Conservation (phyloP, 225 moss, liverwort and hornwort species). For the Takakia lepidozioides region DNA sequence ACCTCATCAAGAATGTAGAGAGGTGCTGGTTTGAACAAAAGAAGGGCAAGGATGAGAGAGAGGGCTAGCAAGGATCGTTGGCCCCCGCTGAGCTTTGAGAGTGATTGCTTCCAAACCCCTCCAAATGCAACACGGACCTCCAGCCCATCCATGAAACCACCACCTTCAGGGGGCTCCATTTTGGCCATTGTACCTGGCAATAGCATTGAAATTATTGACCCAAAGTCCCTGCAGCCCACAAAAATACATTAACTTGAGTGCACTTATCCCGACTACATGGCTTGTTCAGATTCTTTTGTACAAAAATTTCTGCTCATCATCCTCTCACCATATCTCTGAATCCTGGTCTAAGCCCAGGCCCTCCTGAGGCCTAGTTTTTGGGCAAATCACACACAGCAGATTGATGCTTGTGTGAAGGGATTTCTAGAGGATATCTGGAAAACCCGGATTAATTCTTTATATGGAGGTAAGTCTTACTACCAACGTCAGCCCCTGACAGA, state of each 20-base stretch:
- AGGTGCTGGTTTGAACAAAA: slow-evolving; percentile 94
- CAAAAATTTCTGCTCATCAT: too few relatives aligned
- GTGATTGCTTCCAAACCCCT: slow-evolving; percentile 96
- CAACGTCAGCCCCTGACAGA: too few relatives aligned
- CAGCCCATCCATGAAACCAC: slow-evolving; percentile 76
- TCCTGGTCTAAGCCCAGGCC: too few relatives aligned
- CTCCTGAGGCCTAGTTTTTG: too few relatives aligned
- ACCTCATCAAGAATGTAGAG: slow-evolving; percentile 99
- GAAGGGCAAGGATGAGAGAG: slow-evolving; percentile 89
- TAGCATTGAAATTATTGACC: slow-evolving; percentile 88
- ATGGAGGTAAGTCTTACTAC: too few relatives aligned
- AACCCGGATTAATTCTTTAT: too few relatives aligned
- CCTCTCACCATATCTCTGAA: too few relatives aligned
- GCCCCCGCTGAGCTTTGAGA: slow-evolving; percentile 97
- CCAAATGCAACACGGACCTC: slow-evolving; percentile 97
- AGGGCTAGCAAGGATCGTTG: slow-evolving; percentile 93
- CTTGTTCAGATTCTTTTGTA: too few relatives aligned
- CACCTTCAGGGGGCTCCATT: slow-evolving; percentile 83
- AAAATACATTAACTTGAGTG: neutral
- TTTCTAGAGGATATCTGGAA: too few relatives aligned
- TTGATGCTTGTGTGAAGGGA: too few relatives aligned
- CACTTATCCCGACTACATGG: too few relatives aligned
- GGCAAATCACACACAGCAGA: too few relatives aligned
- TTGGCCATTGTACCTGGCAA: slow-evolving; percentile 90
- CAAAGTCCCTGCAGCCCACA: slow-evolving; percentile 64